phyloP scores from a whole-genome alignment of 495 filamentous ascomycete genomes.

The Aspergillus coremiiformis region DNA sequence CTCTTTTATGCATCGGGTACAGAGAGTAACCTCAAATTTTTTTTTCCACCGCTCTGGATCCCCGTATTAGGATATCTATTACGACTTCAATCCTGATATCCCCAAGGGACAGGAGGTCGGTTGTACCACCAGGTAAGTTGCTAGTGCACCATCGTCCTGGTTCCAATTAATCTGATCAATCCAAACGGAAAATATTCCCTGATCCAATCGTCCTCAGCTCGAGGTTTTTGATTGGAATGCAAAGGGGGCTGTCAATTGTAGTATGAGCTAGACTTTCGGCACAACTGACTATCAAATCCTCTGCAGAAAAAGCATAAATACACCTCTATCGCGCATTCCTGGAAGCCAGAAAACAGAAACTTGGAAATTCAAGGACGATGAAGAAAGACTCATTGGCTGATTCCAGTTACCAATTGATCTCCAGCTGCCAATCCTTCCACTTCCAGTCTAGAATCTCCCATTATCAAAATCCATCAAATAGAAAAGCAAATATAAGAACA shows the following conservation, averaged over 20 bases:
- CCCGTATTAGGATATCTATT: background rate
- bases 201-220: slow-evolving; percentile 3
- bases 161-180: background rate
- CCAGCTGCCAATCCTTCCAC: background rate
- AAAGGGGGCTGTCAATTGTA: background rate
- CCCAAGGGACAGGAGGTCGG: background rate
- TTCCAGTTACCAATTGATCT: background rate
- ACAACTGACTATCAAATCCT: background rate
- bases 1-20: background rate
- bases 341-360: background rate
- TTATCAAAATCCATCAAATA: background rate
- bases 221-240: background rate
- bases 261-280: slow-evolving; percentile 1
- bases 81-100: no score
- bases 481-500: background rate
- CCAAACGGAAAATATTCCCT: slow-evolving; percentile 16
- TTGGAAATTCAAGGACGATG: no score
- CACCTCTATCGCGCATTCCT: background rate
- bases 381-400: background rate
- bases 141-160: background rate
- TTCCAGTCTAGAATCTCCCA: background rate
- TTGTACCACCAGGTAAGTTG: background rate
- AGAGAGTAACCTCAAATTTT: background rate
- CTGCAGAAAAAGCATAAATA: background rate
- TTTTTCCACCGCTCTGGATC: background rate